Evolutionary conservation across 768 basidiomycete species (phyloP), one percentile per base, ranked within the genome.

Genomic region (Tricholoma terreum): DNA sequence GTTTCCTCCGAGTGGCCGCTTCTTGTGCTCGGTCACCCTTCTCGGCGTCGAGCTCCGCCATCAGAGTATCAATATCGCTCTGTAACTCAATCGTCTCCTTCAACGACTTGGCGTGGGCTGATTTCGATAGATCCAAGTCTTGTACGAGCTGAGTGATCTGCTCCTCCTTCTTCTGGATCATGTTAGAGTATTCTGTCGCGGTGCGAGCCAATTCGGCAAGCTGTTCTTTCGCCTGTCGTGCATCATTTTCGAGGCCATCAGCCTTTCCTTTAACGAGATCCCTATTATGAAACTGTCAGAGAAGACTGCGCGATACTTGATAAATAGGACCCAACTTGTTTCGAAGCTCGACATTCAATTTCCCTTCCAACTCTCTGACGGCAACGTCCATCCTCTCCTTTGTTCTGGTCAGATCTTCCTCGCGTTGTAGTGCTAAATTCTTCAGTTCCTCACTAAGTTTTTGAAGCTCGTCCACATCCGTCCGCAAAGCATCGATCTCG

Each of bases 151-250:
- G 72, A 4, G 74, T 64, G n/a, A 90, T 79, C 21, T 89, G 85
- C 2, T 83, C 80, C 46, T 94, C 92, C 69, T 89, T 92, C 71
- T 80, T 82, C 74, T 87, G 81, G 64, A 94, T 83, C 75, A 87
- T 84, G 14, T 73, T 75, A 6, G 91, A 86, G 61, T 88, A 89
- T 17, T 94, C 92, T 2, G 82, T 84, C 11, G 87, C 81, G 1
- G 89, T 87, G 22, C 88, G 83, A n/a, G 84, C 80, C 62, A 96
- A 73, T 67, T 94, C 89, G 1, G 84, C 77, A 1, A 93, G 77
- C 62, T 96, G 90, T 42, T 87, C 85, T 66, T 88, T 90, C 8
- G 85, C 75, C 43, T 87, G 83, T 11, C 89, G 84, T 9, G 83
- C 76, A 34, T 89, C 86, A 50, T 80, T 77, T 66, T 92, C 92